phyloP scores from a whole-genome alignment of 768 basidiomycete genomes.

The Floccularia luteovirens region DNA sequence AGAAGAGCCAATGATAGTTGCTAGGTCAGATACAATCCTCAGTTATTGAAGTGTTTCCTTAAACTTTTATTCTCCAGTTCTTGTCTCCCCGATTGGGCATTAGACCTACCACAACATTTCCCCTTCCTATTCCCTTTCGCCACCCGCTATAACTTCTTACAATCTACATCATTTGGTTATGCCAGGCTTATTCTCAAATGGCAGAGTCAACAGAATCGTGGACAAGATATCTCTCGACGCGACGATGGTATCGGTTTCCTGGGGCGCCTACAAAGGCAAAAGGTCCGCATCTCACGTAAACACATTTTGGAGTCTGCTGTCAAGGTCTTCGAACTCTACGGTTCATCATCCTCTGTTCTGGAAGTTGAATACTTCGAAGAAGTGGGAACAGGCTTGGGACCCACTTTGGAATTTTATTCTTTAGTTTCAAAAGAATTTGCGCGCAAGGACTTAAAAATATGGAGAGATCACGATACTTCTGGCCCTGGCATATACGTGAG shows the following conservation, averaged over 20 bases:
- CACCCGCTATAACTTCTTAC: constrained; percentile 93
- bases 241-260: constrained; percentile 92
- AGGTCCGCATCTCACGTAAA: constrained; percentile 92
- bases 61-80: constrained; percentile 41
- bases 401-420: constrained; percentile 98
- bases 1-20: constrained; percentile 98
- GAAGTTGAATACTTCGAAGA: constrained; percentile 99
- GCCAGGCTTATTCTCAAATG: constrained; percentile 92
- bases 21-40: constrained; percentile 46
- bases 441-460: constrained; percentile 77
- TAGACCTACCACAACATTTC: constrained; percentile 93
- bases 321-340: constrained; percentile 95
- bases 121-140: constrained; percentile 99
- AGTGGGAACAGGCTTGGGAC: constrained; percentile 95
- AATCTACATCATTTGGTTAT: constrained; percentile 97
- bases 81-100: constrained; percentile 95
- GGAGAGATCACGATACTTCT: constrained; percentile 77
- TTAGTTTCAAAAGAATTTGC: constrained; percentile 95
- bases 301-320: constrained; percentile 94
- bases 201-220: constrained; percentile 81
- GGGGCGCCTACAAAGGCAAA: constrained; percentile 88
- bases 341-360: constrained; percentile 86
- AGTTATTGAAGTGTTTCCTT: constrained; percentile 3
- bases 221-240: constrained; percentile 71
- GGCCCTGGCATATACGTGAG: constrained; percentile 66